Conservation (phyloP, 768 basidiomycete species). For the Amanita molliuscula region DNA sequence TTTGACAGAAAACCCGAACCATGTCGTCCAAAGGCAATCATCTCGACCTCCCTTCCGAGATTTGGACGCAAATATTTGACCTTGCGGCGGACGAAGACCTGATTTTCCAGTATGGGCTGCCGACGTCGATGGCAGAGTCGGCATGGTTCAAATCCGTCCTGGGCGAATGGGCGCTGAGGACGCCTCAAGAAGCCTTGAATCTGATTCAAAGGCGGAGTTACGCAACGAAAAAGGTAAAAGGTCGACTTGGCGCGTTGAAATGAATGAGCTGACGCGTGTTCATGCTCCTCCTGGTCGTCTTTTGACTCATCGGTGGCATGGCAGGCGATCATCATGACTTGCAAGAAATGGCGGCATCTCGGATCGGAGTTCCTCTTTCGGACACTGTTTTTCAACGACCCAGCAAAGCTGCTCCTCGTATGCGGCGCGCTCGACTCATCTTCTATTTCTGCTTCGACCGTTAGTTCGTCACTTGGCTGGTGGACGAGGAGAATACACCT, state of each 20-base stretch:
- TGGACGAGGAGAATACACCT: slow-evolving; percentile 69
- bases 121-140: slow-evolving; percentile 51
- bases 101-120: slow-evolving; percentile 52
- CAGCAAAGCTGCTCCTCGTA: slow-evolving; percentile 41
- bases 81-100: slow-evolving; percentile 61
- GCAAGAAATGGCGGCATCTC: slow-evolving; percentile 49
- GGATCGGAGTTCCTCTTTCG: slow-evolving; percentile 61
- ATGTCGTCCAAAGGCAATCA: not conserved
- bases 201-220: slow-evolving; percentile 52
- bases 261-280: too few species aligned
- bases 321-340: slow-evolving; percentile 62
- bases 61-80: slow-evolving; percentile 63
- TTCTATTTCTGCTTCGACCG: slow-evolving; percentile 19
- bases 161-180: slow-evolving; percentile 46
- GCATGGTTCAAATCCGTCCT: slow-evolving; percentile 50
- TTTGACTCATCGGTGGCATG: too few species aligned
- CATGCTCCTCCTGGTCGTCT: too few species aligned
- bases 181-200: slow-evolving; percentile 49
- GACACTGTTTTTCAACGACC: slow-evolving; percentile 57
- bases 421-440: slow-evolving; percentile 41
- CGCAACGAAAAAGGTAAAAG: slow-evolving; percentile 52
- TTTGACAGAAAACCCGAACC: not conserved
- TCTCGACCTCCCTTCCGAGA: slow-evolving; percentile 50
- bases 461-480: slow-evolving; percentile 49
- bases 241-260: not conserved